A percentile compares a stretch with the other conserved stretches of the same genome.
These are phyloP conservation scores for Schwanniomyces pseudopolymorphus DNA, from an alignment of 805 yeast genomes.

Conservation along the genomic window DNA sequence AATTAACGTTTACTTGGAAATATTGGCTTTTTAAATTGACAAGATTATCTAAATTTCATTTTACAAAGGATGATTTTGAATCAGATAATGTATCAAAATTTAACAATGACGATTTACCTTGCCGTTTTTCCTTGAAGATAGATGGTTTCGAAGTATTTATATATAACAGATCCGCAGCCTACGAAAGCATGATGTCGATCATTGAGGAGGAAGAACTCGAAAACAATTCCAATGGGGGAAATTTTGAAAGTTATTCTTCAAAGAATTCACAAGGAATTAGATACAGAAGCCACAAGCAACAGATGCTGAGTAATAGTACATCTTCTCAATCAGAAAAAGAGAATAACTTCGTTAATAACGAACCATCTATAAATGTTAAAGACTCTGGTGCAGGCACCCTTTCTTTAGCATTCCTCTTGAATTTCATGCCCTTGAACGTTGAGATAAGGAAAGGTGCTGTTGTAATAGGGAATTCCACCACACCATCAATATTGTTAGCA, in stretches of 20 bases:
- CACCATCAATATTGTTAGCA: slow-evolving; percentile 68
- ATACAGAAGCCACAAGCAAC: neutral
- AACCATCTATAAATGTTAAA: neutral
- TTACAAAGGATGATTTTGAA: slow-evolving; percentile 14
- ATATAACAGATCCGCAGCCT: slow-evolving; percentile 78
- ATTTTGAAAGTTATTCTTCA: neutral
- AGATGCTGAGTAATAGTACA: neutral
- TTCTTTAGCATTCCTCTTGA: slow-evolving; percentile 19
- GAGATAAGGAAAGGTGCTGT: slow-evolving; percentile 65
- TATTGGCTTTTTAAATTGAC: slow-evolving; percentile 68
- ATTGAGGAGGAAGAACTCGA: slow-evolving; percentile 23
- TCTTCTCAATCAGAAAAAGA: neutral
- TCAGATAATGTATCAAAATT: slow-evolving; percentile 15
- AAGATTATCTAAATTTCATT: slow-evolving; percentile 36
- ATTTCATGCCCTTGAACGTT: slow-evolving; percentile 61
- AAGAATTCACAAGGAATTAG: neutral
- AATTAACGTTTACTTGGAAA: slow-evolving; percentile 82
- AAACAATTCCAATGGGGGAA: slow-evolving; percentile 8
- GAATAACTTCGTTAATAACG: neutral
- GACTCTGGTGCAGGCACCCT: neutral
- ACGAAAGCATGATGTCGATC: slow-evolving; percentile 57
- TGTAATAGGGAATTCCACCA: slow-evolving; percentile 75
- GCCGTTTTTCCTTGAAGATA: slow-evolving; percentile 55
- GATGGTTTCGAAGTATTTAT: slow-evolving; percentile 83
- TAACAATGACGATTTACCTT: slow-evolving; percentile 50